A percentile compares a stretch with the other conserved stretches of the same genome.
Evolutionary conservation across 2,329 filamentous ascomycete genomes (phyloP).

Genomic region (Stylonectria norvegica): DNA sequence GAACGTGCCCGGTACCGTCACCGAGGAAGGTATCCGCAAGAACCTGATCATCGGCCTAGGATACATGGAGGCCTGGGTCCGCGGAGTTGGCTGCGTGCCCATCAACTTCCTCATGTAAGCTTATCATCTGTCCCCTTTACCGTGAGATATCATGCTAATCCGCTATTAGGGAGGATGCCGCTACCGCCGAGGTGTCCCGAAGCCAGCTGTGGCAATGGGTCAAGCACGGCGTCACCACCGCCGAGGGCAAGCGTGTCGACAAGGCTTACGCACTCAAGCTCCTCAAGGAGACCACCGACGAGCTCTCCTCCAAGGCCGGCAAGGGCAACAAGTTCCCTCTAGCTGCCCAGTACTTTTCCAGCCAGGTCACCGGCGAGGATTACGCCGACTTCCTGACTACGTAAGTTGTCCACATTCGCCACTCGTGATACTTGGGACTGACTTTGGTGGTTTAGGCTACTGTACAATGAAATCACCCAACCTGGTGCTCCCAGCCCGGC

Average conservation of each 20-base stretch:
- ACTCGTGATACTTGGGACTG: constrained; percentile 1
- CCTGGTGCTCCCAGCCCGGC: constrained; percentile 59
- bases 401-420: constrained; percentile 46
- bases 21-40: constrained; percentile 93
- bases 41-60: constrained; percentile 94
- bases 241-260: constrained; percentile 88
- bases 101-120: constrained; percentile 91
- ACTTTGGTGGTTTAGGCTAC: constrained; percentile 50
- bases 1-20: constrained; percentile 90
- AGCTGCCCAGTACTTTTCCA: constrained; percentile 87
- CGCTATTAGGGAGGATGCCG: constrained; percentile 85
- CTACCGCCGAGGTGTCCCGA: constrained; percentile 92
- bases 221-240: constrained; percentile 66
- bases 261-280: constrained; percentile 86
- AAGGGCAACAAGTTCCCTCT: constrained; percentile 90
- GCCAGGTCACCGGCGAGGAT: constrained; percentile 93
- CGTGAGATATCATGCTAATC: too few relatives aligned
- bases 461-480: constrained; percentile 85
- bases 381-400: constrained; percentile 93
- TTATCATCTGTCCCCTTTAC: background rate
- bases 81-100: constrained; percentile 90
- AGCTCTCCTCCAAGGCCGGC: constrained; percentile 68
- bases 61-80: constrained; percentile 99
- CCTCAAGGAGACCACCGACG: constrained; percentile 78
- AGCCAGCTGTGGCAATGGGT: constrained; percentile 98